A percentile compares a stretch with the other conserved stretches of the same genome.
Conservation (phyloP, 352 stramenopile genomes). For the Globisporangium ultimum region DNA sequence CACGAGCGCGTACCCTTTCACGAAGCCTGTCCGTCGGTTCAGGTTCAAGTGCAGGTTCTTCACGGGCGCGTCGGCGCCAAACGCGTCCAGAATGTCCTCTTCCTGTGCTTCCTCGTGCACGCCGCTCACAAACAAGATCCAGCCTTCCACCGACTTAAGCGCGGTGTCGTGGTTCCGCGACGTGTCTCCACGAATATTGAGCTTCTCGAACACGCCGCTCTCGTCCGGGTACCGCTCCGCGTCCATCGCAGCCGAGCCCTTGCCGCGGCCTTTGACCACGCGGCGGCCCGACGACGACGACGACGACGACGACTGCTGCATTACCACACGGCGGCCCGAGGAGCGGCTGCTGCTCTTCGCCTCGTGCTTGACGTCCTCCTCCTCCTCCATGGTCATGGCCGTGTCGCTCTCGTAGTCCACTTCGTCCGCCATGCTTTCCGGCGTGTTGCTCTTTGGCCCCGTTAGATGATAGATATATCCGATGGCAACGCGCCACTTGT, state of each 20-base stretch:
- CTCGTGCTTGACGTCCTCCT: conserved; percentile 44
- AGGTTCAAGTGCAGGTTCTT: conserved; percentile 96
- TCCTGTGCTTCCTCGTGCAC: conserved; percentile 96
- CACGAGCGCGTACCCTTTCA: conserved; percentile 95
- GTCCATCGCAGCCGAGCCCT: conserved; percentile 67
- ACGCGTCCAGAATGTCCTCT: conserved; percentile 95
- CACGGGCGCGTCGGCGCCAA: conserved; percentile 93
- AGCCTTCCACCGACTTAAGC: conserved; percentile 93
- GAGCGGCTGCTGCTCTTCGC: background rate
- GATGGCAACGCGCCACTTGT: too few relatives aligned
- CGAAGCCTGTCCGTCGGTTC: conserved; percentile 93
- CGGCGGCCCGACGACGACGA: background rate
- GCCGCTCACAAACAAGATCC: conserved; percentile 94
- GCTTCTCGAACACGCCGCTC: conserved; percentile 81
- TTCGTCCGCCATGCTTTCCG: conserved; percentile 68
- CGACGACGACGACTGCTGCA: background rate
- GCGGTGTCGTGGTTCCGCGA: conserved; percentile 42
- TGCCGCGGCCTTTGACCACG: conserved; percentile 71
- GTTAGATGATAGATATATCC: too few relatives aligned
- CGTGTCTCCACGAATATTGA: conserved; percentile 21
- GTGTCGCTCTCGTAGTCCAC: conserved; percentile 88
- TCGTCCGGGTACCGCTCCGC: conserved; percentile 62
- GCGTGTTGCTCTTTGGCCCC: too few relatives aligned
- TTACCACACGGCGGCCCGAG: too few relatives aligned
- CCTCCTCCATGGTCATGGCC: conserved; percentile 79